These are phyloP conservation scores for Periconia sp. DNA, from an alignment of 2,329 filamentous ascomycete species.

Conservation along the genomic window DNA sequence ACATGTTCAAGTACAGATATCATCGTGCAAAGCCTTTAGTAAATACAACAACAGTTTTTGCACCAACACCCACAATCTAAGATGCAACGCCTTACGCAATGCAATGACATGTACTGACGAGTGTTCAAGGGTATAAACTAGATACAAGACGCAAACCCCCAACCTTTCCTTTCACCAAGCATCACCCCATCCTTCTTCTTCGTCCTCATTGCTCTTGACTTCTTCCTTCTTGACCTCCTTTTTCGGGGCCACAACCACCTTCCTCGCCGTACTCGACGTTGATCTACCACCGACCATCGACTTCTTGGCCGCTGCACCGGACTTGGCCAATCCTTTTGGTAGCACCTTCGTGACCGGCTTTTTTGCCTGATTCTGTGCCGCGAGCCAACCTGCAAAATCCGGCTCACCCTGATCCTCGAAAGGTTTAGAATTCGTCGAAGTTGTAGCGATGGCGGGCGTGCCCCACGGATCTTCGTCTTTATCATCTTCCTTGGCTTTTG, in stretches of 20 bases:
- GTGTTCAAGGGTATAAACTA: neutral
- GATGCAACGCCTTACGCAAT: conserved; percentile 20
- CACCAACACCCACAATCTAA: neutral
- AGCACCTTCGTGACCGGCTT: conserved; percentile 63
- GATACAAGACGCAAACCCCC: neutral
- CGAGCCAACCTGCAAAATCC: conserved; percentile 94
- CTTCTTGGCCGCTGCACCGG: conserved; percentile 41
- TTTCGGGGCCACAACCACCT: conserved; percentile 29
- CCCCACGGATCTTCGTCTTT: conserved; percentile 58
- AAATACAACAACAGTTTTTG: too few species aligned
- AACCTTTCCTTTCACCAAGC: conserved; percentile 30
- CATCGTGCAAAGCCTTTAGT: too few species aligned
- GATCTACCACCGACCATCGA: conserved; percentile 28
- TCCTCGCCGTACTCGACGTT: conserved; percentile 34
- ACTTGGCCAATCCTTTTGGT: conserved; percentile 80
- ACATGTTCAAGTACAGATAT: too few species aligned
- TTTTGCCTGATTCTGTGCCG: conserved; percentile 80
- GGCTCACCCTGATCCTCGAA: conserved; percentile 87
- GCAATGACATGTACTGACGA: conserved; percentile 3
- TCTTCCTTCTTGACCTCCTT: conserved; percentile 34
- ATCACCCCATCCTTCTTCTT: conserved; percentile 43
- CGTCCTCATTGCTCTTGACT: conserved; percentile 46
- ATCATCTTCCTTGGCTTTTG: conserved; percentile 49
- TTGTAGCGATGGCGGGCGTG: conserved; percentile 45
- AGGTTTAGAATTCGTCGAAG: conserved; percentile 47